These are phyloP conservation scores for Diaporthe aspalathi DNA, from an alignment of 2,329 filamentous ascomycete species.

Conservation along the genomic window DNA sequence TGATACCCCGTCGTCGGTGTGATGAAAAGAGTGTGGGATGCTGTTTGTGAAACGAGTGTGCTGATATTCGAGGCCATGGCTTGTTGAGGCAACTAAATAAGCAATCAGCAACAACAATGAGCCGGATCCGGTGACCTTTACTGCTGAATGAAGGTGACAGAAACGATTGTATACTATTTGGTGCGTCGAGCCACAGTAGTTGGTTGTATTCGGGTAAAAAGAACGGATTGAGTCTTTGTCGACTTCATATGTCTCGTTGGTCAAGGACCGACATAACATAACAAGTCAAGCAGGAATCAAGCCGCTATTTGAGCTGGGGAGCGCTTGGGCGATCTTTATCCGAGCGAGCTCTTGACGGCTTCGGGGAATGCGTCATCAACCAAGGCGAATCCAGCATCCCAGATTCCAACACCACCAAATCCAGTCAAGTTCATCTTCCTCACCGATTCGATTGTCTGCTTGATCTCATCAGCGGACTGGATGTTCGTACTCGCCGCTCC, in stretches of 20 bases:
- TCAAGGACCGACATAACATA: not conserved
- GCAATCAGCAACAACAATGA: not conserved
- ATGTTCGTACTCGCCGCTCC: constrained; percentile 26
- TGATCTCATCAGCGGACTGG: constrained; percentile 31
- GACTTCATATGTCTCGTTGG: not conserved
- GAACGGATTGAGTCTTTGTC: not conserved
- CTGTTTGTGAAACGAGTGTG: not conserved
- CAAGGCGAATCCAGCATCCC: constrained; percentile 33
- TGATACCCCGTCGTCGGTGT: not conserved
- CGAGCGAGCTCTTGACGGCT: constrained; percentile 29
- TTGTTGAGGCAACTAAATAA: not conserved
- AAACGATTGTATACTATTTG: not conserved
- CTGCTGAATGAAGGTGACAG: not conserved
- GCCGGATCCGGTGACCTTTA: rapidly evolving
- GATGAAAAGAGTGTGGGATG: not conserved
- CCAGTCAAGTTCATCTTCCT: constrained; percentile 22
- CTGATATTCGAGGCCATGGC: too few species aligned
- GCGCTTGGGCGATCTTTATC: not conserved
- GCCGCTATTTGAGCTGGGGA: not conserved
- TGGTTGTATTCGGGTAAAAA: not conserved
- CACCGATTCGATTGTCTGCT: constrained; percentile 17
- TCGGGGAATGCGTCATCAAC: constrained; percentile 13
- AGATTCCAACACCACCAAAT: constrained; percentile 34
- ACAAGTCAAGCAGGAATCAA: not conserved
- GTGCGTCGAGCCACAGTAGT: not conserved